phyloP scores from a whole-genome alignment of 306 rosid species.

The Abrus pulchellus region DNA sequence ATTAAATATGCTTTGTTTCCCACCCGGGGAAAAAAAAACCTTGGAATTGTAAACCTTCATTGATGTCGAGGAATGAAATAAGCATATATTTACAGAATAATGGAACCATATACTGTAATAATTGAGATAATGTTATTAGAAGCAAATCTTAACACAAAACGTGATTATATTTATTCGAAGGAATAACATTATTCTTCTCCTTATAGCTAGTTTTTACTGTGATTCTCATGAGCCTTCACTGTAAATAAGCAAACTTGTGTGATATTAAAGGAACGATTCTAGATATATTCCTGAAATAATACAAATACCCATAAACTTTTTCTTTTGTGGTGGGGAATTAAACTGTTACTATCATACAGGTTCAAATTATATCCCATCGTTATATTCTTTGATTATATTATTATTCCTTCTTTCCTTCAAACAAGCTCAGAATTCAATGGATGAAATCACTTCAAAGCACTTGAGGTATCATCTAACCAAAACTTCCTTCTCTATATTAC shows the following conservation, averaged over 20 bases:
- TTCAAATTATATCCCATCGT: slow-evolving; percentile 26
- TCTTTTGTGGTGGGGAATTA: slow-evolving; percentile 7
- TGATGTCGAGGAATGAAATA: slow-evolving; percentile 34
- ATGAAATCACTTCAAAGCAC: slow-evolving; percentile 9
- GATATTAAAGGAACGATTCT: slow-evolving; percentile 1
- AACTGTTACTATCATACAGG: background rate
- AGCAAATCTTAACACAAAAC: slow-evolving; percentile 13
- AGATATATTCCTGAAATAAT: slow-evolving; percentile 25
- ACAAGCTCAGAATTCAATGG: slow-evolving; percentile 11
- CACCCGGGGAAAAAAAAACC: slow-evolving; percentile 14
- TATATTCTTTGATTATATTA: slow-evolving; percentile 22
- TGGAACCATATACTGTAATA: slow-evolving; percentile 59
- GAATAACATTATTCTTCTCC: background rate
- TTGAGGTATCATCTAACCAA: background rate
- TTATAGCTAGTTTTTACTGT: background rate
- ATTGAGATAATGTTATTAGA: slow-evolving; percentile 45
- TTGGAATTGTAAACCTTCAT: slow-evolving; percentile 33
- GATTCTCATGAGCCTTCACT: slow-evolving; percentile 2
- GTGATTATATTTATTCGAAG: slow-evolving; percentile 33
- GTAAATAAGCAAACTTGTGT: background rate
- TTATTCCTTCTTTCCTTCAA: slow-evolving; percentile 41
- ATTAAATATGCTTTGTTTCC: slow-evolving; percentile 12
- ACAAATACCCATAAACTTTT: background rate
- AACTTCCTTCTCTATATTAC: too few species aligned
- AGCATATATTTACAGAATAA: slow-evolving; percentile 57